Evolutionary conservation across 345 rosid genomes (phyloP).

Genomic region (Moricandia arvensis): DNA sequence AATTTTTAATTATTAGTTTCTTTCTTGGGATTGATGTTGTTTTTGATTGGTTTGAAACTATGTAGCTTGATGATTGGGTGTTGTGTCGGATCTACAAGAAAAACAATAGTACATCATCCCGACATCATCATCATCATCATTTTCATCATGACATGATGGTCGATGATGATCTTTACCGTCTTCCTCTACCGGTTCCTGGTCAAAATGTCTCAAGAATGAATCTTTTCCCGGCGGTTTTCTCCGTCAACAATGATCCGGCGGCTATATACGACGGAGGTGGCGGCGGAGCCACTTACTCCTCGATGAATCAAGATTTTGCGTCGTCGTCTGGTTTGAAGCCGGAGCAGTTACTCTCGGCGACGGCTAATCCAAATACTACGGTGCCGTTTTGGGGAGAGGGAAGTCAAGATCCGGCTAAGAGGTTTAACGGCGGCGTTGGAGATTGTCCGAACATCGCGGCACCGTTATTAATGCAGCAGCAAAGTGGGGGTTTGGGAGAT

Average conservation of each 20-base stretch:
- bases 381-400: constrained; percentile 1
- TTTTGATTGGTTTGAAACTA: neutral
- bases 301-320: constrained; percentile 28
- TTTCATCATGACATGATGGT: constrained; percentile 23
- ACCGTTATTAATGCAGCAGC: constrained; percentile 26
- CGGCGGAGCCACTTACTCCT: constrained; percentile 10
- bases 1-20: neutral
- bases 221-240: constrained; percentile 2
- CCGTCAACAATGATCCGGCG: constrained; percentile 24
- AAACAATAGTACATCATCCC: constrained; percentile 44
- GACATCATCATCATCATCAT: constrained; percentile 45
- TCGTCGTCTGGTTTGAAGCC: constrained; percentile 44
- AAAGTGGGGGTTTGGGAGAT: constrained; percentile 52
- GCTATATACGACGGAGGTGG: constrained; percentile 35
- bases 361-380: constrained; percentile 15
- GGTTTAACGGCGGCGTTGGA: constrained; percentile 43
- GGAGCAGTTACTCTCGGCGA: constrained; percentile 25
- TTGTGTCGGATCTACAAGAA: constrained; percentile 92
- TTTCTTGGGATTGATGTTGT: neutral
- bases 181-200: constrained; percentile 43
- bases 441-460: constrained; percentile 17
- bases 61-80: constrained; percentile 97
- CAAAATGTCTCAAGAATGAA: constrained; percentile 7
- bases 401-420: constrained; percentile 20
- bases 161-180: constrained; percentile 40